These are phyloP conservation scores for Ophiocordyceps camponoti-leonardi DNA, from an alignment of 2,329 filamentous ascomycete species.

Conservation along the genomic window DNA sequence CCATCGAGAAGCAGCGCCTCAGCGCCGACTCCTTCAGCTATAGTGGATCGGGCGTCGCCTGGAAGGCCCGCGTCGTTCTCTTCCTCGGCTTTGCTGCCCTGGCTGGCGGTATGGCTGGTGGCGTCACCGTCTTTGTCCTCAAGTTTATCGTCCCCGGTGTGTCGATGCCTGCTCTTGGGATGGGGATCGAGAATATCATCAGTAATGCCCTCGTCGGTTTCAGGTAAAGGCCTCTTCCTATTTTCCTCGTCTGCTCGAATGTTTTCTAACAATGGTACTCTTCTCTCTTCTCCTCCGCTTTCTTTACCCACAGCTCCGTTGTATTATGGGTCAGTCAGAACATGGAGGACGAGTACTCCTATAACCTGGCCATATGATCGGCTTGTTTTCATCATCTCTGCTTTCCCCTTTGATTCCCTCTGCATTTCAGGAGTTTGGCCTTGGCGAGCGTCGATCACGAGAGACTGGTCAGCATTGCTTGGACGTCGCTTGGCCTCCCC, in stretches of 20 bases:
- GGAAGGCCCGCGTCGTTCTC: slow-evolving; percentile 51
- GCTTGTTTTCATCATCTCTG: background rate
- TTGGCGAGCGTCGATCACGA: too few relatives aligned
- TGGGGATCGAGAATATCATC: slow-evolving; percentile 50
- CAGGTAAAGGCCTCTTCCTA: slow-evolving; percentile 22
- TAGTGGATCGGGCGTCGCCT: slow-evolving; percentile 44
- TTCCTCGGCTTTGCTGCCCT: slow-evolving; percentile 50
- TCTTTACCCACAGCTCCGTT: slow-evolving; percentile 31
- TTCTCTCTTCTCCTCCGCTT: too few relatives aligned
- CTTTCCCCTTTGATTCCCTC: too few relatives aligned
- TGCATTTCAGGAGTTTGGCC: too few relatives aligned
- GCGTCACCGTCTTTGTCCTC: slow-evolving; percentile 50
- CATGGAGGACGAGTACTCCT: slow-evolving; percentile 56
- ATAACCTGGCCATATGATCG: slow-evolving; percentile 39
- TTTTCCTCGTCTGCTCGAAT: background rate
- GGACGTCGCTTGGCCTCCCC: too few relatives aligned
- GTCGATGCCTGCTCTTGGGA: slow-evolving; percentile 40
- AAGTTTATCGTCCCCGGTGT: slow-evolving; percentile 43
- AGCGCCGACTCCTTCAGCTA: slow-evolving; percentile 47
- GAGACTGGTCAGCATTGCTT: too few relatives aligned
- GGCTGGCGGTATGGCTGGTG: slow-evolving; percentile 51
- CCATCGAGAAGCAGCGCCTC: slow-evolving; percentile 48
- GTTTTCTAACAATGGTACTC: slow-evolving; percentile 5
- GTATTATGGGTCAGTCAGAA: slow-evolving; percentile 55
- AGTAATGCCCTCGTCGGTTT: slow-evolving; percentile 46